These are phyloP conservation scores for Phytopythium delawarense DNA, from an alignment of 352 stramenopile species.

Conservation along the genomic window DNA sequence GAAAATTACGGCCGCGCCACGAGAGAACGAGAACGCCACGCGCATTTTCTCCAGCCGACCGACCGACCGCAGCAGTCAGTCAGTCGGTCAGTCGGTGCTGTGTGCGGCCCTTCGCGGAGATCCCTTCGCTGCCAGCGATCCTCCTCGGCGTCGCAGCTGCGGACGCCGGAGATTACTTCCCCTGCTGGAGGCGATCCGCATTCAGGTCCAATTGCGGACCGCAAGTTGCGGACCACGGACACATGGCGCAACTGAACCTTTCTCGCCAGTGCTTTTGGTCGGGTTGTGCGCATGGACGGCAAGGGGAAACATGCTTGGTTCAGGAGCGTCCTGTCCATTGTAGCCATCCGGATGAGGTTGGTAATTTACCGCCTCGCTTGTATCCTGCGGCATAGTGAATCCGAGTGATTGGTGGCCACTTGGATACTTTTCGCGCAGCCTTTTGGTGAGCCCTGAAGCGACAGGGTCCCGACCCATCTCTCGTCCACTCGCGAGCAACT, in stretches of 20 bases:
- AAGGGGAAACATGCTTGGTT: too few species aligned
- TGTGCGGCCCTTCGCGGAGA: too few species aligned
- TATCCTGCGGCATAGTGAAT: not conserved
- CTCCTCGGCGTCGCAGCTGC: too few species aligned
- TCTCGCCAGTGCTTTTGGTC: not conserved
- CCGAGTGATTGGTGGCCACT: not conserved
- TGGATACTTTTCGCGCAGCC: slow-evolving; percentile 1
- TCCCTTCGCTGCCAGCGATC: too few species aligned
- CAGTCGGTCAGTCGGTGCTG: too few species aligned
- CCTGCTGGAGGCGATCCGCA: too few species aligned
- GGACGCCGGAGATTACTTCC: too few species aligned
- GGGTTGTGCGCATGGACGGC: too few species aligned
- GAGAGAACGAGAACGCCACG: slow-evolving; percentile 3
- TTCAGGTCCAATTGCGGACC: too few species aligned
- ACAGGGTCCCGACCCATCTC: not conserved
- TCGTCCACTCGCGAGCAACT: slow-evolving; percentile 2
- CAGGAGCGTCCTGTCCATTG: not conserved
- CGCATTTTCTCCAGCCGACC: not conserved
- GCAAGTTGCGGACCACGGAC: too few species aligned
- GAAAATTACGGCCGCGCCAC: not conserved
- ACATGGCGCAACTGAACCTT: too few species aligned
- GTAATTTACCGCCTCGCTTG: not conserved
- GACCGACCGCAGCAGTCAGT: too few species aligned
- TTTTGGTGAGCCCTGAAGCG: not conserved
- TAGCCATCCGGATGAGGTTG: not conserved